phyloP scores from a whole-genome alignment of 75 land plant species.

The Cupressus sempervirens region DNA sequence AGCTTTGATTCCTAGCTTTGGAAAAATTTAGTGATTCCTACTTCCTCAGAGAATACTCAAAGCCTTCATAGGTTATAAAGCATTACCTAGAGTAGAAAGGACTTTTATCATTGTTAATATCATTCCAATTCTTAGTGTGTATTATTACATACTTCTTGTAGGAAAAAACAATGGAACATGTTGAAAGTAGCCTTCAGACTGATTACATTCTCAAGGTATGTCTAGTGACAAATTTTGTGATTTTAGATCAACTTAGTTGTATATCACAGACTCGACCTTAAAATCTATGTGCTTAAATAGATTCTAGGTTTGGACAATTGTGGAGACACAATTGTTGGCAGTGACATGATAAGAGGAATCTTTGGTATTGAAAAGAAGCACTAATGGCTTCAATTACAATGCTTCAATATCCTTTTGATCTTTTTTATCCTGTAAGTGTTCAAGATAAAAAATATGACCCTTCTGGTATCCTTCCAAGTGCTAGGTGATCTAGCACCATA shows the following conservation, averaged over 20 bases:
- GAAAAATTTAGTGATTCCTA: no score
- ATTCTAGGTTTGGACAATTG: slow-evolving; percentile 37
- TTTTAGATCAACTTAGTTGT: background rate
- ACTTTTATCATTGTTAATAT: background rate
- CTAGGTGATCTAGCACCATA: no score
- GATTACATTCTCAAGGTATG: slow-evolving; percentile 75
- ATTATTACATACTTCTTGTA: slow-evolving; percentile 11
- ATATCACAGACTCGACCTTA: background rate
- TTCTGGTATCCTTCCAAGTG: no score
- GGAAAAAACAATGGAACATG: slow-evolving; percentile 71
- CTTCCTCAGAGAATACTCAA: background rate
- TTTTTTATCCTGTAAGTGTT: no score
- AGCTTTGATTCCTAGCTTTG: background rate
- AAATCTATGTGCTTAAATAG: slow-evolving; percentile 14
- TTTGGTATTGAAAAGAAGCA: slow-evolving; percentile 42
- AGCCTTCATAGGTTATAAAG: background rate
- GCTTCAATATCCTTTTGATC: no score
- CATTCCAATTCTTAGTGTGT: background rate
- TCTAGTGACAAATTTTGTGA: background rate
- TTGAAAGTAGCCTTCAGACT: slow-evolving; percentile 54
- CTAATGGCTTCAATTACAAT: no score
- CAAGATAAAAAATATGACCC: no score
- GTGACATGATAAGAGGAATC: slow-evolving; percentile 37
- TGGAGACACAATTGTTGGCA: slow-evolving; percentile 35
- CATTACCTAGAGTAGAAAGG: background rate